phyloP scores from a whole-genome alignment of 257 asterid genomes.

The Petunia secreta region DNA sequence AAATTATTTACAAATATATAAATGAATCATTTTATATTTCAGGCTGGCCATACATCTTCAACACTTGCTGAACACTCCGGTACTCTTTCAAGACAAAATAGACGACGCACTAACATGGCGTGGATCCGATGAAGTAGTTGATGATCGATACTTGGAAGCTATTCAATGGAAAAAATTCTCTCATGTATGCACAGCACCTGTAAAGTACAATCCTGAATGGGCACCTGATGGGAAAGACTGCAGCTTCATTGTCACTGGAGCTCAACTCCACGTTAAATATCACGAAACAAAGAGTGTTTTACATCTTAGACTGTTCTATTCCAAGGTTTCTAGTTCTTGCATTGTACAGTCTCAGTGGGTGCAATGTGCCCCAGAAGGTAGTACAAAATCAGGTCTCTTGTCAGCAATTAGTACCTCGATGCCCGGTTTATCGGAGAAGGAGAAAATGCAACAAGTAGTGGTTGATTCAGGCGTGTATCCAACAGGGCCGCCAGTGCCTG shows the following conservation, averaged over 20 bases:
- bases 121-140: slow-evolving; percentile 57
- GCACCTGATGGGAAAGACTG: slow-evolving; percentile 28
- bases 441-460: slow-evolving; percentile 45
- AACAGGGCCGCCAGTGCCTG: slow-evolving; percentile 67
- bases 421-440: slow-evolving; percentile 44
- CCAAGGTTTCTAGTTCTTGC: slow-evolving; percentile 46
- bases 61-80: slow-evolving; percentile 63
- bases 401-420: slow-evolving; percentile 63
- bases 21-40: background rate
- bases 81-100: slow-evolving; percentile 48
- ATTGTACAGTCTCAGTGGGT: slow-evolving; percentile 72
- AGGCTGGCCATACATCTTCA: slow-evolving; percentile 84
- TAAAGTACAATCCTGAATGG: slow-evolving; percentile 69
- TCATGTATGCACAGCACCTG: slow-evolving; percentile 75
- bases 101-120: slow-evolving; percentile 44
- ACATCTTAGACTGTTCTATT: slow-evolving; percentile 64
- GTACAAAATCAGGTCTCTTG: slow-evolving; percentile 53
- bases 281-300: slow-evolving; percentile 47
- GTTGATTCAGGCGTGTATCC: slow-evolving; percentile 83
- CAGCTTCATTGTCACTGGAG: slow-evolving; percentile 82
- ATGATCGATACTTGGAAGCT: slow-evolving; percentile 59
- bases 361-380: slow-evolving; percentile 50
- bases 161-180: slow-evolving; percentile 79
- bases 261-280: slow-evolving; percentile 64
- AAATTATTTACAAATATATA: background rate